Evolutionary conservation across 345 rosid species (phyloP).

Genomic region (Brassica carinata): DNA sequence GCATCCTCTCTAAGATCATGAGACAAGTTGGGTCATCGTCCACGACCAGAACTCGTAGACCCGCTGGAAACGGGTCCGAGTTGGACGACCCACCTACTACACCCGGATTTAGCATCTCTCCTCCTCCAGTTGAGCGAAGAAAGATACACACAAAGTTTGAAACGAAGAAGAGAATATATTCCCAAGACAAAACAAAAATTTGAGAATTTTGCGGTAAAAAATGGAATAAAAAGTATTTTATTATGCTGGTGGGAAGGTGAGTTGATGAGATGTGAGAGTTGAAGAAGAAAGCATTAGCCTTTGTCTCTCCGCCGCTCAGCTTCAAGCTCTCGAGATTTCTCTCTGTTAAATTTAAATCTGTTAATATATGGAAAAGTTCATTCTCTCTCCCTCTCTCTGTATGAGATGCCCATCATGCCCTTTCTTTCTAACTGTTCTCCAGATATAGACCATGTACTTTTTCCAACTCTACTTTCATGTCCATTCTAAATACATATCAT

Average conservation of each 20-base stretch:
- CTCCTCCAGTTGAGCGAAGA: neutral
- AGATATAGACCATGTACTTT: neutral
- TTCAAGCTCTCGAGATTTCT: conserved; percentile 46
- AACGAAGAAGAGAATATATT: conserved; percentile 25
- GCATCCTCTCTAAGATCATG: conserved; percentile 90
- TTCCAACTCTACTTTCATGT: neutral
- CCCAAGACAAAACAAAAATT: neutral
- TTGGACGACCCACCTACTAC: conserved; percentile 16
- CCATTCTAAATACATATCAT: neutral
- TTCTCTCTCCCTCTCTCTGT: neutral
- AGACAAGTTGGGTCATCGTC: conserved; percentile 97
- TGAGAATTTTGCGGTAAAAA: conserved; percentile 17
- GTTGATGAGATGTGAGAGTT: conserved; percentile 47
- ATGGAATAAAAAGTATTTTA: conserved; percentile 1
- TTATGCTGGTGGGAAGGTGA: conserved; percentile 11
- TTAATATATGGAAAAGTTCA: neutral
- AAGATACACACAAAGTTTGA: conserved; percentile 12
- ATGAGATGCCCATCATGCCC: neutral
- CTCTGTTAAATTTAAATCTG: conserved; percentile 33
- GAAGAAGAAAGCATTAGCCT: conserved; percentile 29
- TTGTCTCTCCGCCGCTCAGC: conserved; percentile 14
- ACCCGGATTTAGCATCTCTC: conserved; percentile 38
- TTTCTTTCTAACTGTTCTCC: neutral
- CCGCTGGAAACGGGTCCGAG: conserved; percentile 76
- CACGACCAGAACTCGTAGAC: conserved; percentile 84